phyloP scores from a whole-genome alignment of 2,329 filamentous ascomycete genomes.

The Ustulina deusta region DNA sequence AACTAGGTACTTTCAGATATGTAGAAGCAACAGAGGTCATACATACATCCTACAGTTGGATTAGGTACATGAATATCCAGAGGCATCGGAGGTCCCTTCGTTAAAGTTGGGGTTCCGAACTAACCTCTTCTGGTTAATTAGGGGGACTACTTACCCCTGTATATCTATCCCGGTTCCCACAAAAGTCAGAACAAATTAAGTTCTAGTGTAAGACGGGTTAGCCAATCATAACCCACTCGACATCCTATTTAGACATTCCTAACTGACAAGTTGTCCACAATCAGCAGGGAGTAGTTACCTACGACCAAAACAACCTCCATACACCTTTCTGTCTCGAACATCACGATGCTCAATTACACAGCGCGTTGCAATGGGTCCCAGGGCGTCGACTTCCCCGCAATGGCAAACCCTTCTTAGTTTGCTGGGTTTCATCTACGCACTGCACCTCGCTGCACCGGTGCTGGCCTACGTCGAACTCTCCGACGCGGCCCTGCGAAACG shows the following conservation, averaged over 20 bases:
- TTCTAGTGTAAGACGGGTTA: not conserved
- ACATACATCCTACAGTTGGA: no score
- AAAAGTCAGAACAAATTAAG: no score
- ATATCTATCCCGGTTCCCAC: no score
- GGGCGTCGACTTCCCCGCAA: conserved; percentile 2
- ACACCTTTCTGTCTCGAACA: not conserved
- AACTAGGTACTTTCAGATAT: no score
- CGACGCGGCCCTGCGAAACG: conserved; percentile 76
- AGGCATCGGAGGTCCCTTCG: no score
- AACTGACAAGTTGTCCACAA: not conserved
- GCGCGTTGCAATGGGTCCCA: conserved; percentile 27
- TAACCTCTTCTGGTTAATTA: no score
- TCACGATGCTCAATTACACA: conserved; percentile 23
- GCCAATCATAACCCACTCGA: conserved; percentile 9
- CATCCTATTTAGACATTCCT: conserved; percentile 7
- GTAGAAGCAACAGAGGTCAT: no score
- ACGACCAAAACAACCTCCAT: not conserved
- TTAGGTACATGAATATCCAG: no score
- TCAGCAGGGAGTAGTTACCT: not conserved
- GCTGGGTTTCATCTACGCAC: conserved; percentile 6
- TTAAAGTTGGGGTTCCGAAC: no score
- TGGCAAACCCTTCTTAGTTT: conserved; percentile 25
- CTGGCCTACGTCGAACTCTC: conserved; percentile 69
- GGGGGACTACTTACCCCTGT: no score
- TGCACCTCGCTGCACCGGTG: conserved; percentile 40